Evolutionary conservation across 2,329 filamentous ascomycete genomes (phyloP).

Genomic region (Emmonsia crescens): DNA sequence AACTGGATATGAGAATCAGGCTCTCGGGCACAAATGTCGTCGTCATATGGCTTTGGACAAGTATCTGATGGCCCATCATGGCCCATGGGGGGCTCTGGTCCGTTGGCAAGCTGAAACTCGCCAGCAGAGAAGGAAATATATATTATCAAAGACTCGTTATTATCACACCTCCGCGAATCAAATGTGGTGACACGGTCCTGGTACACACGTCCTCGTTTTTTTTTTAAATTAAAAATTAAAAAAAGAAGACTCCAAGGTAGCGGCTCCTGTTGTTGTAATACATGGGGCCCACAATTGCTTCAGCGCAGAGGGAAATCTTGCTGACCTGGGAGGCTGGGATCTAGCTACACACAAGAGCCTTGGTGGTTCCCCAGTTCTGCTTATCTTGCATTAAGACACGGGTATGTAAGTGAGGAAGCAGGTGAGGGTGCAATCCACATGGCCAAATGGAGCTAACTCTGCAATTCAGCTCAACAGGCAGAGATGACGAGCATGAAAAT

Average conservation of each 20-base stretch:
- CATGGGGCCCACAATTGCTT: not conserved
- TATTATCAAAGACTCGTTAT: not conserved
- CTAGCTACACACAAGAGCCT: not conserved
- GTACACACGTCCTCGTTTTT: not conserved
- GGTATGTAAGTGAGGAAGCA: constrained; percentile 1
- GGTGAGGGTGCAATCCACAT: not conserved
- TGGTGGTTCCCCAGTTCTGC: not conserved
- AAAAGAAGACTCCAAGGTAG: not conserved
- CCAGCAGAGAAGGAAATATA: not conserved
- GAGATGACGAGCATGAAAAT: not conserved
- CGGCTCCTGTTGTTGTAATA: not conserved
- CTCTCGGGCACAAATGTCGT: not conserved
- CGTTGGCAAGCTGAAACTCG: not conserved
- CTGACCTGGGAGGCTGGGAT: not conserved
- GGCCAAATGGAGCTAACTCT: not conserved
- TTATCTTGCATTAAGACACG: not conserved
- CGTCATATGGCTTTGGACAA: not conserved
- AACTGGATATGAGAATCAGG: not conserved
- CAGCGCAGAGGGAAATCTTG: not conserved
- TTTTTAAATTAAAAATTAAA: too few species aligned
- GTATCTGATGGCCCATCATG: too few species aligned
- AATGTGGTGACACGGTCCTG: not conserved
- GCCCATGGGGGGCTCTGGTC: not conserved
- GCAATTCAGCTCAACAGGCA: not conserved
- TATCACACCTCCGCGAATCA: not conserved